Base-by-base conservation (phyloP, 2,329 filamentous ascomycete genomes). In the Xylariaceae sp. region DNA sequence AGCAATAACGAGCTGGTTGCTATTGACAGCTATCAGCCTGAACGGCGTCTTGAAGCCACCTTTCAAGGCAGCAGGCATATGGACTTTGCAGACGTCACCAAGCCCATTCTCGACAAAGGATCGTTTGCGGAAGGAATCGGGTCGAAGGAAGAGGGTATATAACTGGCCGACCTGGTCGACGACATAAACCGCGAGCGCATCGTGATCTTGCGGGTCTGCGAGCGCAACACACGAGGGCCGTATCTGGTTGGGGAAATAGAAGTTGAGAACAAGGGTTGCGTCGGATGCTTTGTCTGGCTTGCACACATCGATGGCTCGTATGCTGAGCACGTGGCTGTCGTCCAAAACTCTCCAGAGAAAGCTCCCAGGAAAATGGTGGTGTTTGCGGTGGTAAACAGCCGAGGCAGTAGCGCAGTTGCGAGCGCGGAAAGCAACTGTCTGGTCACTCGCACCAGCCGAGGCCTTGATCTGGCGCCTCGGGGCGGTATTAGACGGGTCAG, bases 311-410 rank as follows among this genome's bases (percentile, higher is more conserved):
- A 89, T 83, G 38, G 83, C 85, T 64, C 89, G 87, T 44, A 99
- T 77, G 70, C 94, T 92, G 59, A 99, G 76, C 54, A 90, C 76
- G 58, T 81, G 87, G 62, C 84, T 83, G 61, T 89, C 83, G 63
- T 95, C 87, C 53, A 96, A 72, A 36, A 97, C 79, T 59, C 92
- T 83, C 94, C 94, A 99, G 42, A 96, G 78, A 65, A 97, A 95
- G 68, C 83, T 89, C 64, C 88, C 85, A 36, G 94, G 94, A 56
- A 86, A 85, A 56, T 80, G 76, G 63, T 87, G 82, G 67, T 86
- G 81, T 67, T 81, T 81, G 48, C 94, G 84, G 69, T 95, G 90
- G 73, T 89, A 96, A 48, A 97, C 79, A 2, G 89, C 90, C 27
- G 89, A 86, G 31, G 90, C 82, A 2, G 77, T 85, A 22, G 92